These are phyloP conservation scores for Papiliotrema laurentii DNA, from an alignment of 1,284 basidiomycete genomes.

Conservation along the genomic window DNA sequence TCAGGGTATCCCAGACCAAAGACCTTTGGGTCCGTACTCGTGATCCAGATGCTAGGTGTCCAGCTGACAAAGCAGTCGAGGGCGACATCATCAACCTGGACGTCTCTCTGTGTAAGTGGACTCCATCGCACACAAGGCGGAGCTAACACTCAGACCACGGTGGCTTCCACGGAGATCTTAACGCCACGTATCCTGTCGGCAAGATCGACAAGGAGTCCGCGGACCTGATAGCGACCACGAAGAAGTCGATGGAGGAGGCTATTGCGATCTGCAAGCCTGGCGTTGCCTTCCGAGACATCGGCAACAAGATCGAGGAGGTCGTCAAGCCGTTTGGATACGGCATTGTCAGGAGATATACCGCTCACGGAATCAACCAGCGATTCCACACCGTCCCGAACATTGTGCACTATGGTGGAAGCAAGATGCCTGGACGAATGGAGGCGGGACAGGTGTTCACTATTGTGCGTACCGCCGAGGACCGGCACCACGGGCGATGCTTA, in stretches of 20 bases:
- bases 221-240: slow-evolving; percentile 74
- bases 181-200: slow-evolving; percentile 80
- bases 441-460: slow-evolving; percentile 51
- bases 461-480: slow-evolving; percentile 14
- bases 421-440: slow-evolving; percentile 50
- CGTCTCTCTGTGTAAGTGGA: slow-evolving; percentile 50
- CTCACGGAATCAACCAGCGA: slow-evolving; percentile 81
- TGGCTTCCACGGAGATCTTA: slow-evolving; percentile 88
- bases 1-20: slow-evolving; percentile 78
- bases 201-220: slow-evolving; percentile 74
- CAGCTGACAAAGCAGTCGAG: slow-evolving; percentile 51
- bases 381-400: slow-evolving; percentile 49
- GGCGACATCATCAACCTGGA: slow-evolving; percentile 93
- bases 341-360: slow-evolving; percentile 81
- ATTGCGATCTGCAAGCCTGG: slow-evolving; percentile 89
- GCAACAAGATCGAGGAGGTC: slow-evolving; percentile 64
- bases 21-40: slow-evolving; percentile 55
- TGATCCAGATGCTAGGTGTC: background rate
- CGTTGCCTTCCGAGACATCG: slow-evolving; percentile 62
- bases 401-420: slow-evolving; percentile 49
- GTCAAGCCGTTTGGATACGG: slow-evolving; percentile 73
- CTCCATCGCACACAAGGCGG: background rate
- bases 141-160: slow-evolving; percentile 11
- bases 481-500: slow-evolving; percentile 1
- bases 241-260: slow-evolving; percentile 75